Conservation (phyloP, 495 filamentous ascomycete species). For the Glutinoglossum americanum region DNA sequence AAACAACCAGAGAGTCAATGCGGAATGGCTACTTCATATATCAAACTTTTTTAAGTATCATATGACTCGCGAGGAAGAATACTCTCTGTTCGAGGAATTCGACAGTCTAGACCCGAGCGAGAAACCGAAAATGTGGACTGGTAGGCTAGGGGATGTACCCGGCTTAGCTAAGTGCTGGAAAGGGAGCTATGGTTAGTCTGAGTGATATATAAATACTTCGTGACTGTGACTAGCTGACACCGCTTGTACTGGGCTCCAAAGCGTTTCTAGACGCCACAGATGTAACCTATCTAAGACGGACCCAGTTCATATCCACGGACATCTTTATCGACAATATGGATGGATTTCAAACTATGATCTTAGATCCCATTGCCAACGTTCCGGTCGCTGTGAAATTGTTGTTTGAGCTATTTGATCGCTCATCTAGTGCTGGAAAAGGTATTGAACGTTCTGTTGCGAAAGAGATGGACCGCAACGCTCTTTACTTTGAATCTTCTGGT, state of each 20-base stretch:
- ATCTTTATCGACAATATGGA: not conserved
- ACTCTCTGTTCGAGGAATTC: conserved; percentile 7
- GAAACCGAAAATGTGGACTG: conserved; percentile 8
- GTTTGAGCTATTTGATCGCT: not conserved
- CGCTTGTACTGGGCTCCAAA: not conserved
- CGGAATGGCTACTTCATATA: conserved; percentile 9
- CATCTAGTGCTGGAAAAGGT: not conserved
- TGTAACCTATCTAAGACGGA: not conserved
- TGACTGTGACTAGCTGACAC: not conserved
- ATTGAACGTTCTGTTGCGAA: not conserved
- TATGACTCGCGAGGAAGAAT: conserved; percentile 8
- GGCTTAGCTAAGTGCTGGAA: not conserved
- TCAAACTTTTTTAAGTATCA: conserved; percentile 14
- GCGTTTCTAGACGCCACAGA: not conserved
- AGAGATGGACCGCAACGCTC: not conserved
- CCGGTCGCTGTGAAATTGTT: not conserved
- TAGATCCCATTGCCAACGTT: not conserved
- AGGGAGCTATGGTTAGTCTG: not conserved
- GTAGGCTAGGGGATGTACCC: not conserved
- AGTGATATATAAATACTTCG: not conserved
- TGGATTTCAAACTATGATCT: not conserved
- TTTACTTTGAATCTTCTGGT: not conserved
- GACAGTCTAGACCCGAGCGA: conserved; percentile 5
- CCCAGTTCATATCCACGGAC: not conserved
- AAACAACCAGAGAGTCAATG: conserved; percentile 3